These are phyloP conservation scores for Celoporthe dispersa DNA, from an alignment of 2,329 filamentous ascomycete genomes.

Conservation along the genomic window DNA sequence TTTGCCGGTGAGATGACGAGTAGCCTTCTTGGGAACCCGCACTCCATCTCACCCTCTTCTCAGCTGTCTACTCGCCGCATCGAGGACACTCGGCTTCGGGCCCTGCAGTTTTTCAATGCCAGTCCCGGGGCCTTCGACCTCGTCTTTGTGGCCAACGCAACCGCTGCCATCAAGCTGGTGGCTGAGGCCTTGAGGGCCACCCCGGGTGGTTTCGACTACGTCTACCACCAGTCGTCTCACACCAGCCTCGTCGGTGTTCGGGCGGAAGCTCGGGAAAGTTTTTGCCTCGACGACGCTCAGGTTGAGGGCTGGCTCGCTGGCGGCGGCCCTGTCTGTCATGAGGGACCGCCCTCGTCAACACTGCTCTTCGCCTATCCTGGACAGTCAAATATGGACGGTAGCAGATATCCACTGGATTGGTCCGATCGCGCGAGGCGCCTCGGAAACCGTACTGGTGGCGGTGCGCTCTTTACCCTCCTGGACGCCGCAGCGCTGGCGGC, in stretches of 20 bases:
- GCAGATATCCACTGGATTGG: constrained; percentile 75
- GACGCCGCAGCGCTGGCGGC: constrained; percentile 84
- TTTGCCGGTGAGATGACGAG: constrained; percentile 80
- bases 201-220: constrained; percentile 76
- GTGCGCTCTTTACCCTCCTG: constrained; percentile 69
- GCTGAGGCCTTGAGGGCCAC: constrained; percentile 74
- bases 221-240: constrained; percentile 83
- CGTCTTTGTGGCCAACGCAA: constrained; percentile 87
- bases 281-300: constrained; percentile 68
- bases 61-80: constrained; percentile 75
- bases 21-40: constrained; percentile 87
- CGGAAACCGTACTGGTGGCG: neutral
- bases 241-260: constrained; percentile 85
- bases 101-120: constrained; percentile 79
- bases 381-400: constrained; percentile 92
- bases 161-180: constrained; percentile 82
- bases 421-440: constrained; percentile 48
- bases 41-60: constrained; percentile 83
- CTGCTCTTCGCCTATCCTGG: constrained; percentile 79
- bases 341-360: constrained; percentile 32
- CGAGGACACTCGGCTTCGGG: constrained; percentile 73
- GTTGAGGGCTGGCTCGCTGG: constrained; percentile 68
- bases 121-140: constrained; percentile 83
- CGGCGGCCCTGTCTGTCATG: constrained; percentile 37
- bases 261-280: constrained; percentile 67